These are phyloP conservation scores for Aspergillus campestris DNA, from an alignment of 495 filamentous ascomycete genomes.

Conservation along the genomic window DNA sequence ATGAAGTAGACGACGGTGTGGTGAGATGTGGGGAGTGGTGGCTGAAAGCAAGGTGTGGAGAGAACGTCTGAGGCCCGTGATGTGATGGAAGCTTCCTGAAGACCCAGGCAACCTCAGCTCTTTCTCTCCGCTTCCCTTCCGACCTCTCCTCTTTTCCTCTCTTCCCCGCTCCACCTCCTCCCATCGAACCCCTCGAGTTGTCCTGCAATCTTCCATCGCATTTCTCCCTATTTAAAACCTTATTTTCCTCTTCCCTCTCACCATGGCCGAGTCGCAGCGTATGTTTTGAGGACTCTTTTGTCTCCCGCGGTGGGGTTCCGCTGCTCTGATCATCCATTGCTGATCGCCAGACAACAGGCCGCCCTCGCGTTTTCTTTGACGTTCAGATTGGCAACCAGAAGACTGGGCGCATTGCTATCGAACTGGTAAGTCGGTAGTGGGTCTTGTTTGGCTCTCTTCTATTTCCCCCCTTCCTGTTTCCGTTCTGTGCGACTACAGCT, in stretches of 20 bases:
- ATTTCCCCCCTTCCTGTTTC: background rate
- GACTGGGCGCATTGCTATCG: slow-evolving; percentile 68
- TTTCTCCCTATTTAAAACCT: slow-evolving; percentile 5
- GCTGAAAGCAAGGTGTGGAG: background rate
- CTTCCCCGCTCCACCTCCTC: slow-evolving; percentile 3
- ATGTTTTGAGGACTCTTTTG: slow-evolving; percentile 10
- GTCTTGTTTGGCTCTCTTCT: background rate
- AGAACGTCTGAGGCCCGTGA: slow-evolving; percentile 2
- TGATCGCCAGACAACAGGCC: slow-evolving; percentile 27
- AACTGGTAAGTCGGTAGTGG: slow-evolving; percentile 51
- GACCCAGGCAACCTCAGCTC: slow-evolving; percentile 12
- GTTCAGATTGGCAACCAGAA: slow-evolving; percentile 66
- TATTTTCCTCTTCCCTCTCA: slow-evolving; percentile 6
- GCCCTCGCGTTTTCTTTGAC: slow-evolving; percentile 81
- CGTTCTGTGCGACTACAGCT: background rate
- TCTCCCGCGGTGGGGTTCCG: slow-evolving; percentile 21
- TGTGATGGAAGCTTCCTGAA: slow-evolving; percentile 42
- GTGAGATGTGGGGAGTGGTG: too few relatives aligned
- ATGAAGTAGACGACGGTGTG: too few relatives aligned
- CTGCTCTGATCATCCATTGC: slow-evolving; percentile 2
- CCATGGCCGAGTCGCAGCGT: slow-evolving; percentile 33
- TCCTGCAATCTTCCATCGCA: background rate
- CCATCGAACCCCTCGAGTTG: too few relatives aligned
- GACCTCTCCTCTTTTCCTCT: background rate
- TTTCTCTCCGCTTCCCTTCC: slow-evolving; percentile 4